Evolutionary conservation across 2,329 filamentous ascomycete species (phyloP).

Genomic region (Monosporascus sp.): DNA sequence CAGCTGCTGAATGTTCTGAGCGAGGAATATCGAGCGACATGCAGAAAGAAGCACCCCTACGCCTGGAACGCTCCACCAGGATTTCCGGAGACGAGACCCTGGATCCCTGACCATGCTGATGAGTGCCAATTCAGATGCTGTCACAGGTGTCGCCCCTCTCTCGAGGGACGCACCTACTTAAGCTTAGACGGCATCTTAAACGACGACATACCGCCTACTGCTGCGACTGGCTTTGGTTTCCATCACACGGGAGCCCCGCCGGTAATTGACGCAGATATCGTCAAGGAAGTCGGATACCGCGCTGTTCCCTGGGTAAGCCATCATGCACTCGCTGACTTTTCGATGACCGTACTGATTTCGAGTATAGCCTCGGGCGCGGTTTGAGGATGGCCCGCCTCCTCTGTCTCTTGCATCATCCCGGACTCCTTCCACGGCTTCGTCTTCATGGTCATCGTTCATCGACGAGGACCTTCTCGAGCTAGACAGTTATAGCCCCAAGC

Average conservation of each 20-base stretch:
- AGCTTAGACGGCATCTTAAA: slow-evolving; percentile 45
- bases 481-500: neutral
- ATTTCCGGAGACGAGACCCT: slow-evolving; percentile 24
- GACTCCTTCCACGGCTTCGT: neutral
- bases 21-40: slow-evolving; percentile 7
- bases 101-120: slow-evolving; percentile 29
- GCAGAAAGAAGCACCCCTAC: neutral
- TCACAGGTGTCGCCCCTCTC: slow-evolving; percentile 40
- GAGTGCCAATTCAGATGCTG: slow-evolving; percentile 51
- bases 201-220: slow-evolving; percentile 44
- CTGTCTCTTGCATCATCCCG: neutral
- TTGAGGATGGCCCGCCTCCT: neutral
- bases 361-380: slow-evolving; percentile 5
- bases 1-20: slow-evolving; percentile 30
- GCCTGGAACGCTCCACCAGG: slow-evolving; percentile 12
- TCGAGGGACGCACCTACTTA: slow-evolving; percentile 39
- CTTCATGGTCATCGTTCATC: neutral
- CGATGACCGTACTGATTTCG: slow-evolving; percentile 6
- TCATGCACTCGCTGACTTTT: neutral
- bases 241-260: slow-evolving; percentile 39
- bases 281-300: slow-evolving; percentile 37
- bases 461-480: neutral
- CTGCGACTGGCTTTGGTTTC: slow-evolving; percentile 49
- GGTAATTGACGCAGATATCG: slow-evolving; percentile 31
- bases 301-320: slow-evolving; percentile 31